Conservation (phyloP, 108 stramenopile genomes). For the Skeletonema grethae region DNA sequence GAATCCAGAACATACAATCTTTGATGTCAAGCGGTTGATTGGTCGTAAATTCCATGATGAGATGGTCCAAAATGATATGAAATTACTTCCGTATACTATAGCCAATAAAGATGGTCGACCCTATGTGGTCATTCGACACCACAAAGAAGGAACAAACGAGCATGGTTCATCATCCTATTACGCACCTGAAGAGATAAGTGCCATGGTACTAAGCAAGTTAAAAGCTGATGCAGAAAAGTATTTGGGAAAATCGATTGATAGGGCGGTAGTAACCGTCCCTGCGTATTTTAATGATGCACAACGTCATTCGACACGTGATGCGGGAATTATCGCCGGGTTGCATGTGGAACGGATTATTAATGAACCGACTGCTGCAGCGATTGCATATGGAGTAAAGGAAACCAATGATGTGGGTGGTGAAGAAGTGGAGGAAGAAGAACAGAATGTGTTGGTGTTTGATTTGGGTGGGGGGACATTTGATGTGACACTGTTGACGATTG, state of each 20-base stretch:
- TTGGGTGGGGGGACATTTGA: slow-evolving; percentile 99
- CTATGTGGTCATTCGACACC: slow-evolving; percentile 74
- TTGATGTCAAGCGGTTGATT: slow-evolving; percentile 98
- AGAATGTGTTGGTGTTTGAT: slow-evolving; percentile 97
- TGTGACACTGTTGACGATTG: slow-evolving; percentile 95
- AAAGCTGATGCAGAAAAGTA: slow-evolving; percentile 91
- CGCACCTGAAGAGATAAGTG: slow-evolving; percentile 96
- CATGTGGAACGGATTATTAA: slow-evolving; percentile 96
- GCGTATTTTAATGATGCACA: slow-evolving; percentile 99
- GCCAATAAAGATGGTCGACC: slow-evolving; percentile 81
- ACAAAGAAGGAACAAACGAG: slow-evolving; percentile 59
- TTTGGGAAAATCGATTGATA: slow-evolving; percentile 77
- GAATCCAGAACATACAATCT: slow-evolving; percentile 95
- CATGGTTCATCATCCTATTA: slow-evolving; percentile 53
- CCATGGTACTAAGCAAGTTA: slow-evolving; percentile 95
- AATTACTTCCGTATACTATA: slow-evolving; percentile 90
- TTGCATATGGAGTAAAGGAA: slow-evolving; percentile 83
- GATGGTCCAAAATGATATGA: slow-evolving; percentile 92
- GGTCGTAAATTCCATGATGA: slow-evolving; percentile 90
- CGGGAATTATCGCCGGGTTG: slow-evolving; percentile 94
- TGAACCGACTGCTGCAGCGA: slow-evolving; percentile 98
- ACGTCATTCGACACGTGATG: slow-evolving; percentile 96
- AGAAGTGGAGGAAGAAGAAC: slow-evolving; percentile 75
- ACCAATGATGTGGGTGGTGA: slow-evolving; percentile 42
- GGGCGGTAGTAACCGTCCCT: slow-evolving; percentile 97